Evolutionary conservation across 495 filamentous ascomycete species (phyloP), one percentile per base, ranked within the genome.

Genomic region (Xylaria longipes): DNA sequence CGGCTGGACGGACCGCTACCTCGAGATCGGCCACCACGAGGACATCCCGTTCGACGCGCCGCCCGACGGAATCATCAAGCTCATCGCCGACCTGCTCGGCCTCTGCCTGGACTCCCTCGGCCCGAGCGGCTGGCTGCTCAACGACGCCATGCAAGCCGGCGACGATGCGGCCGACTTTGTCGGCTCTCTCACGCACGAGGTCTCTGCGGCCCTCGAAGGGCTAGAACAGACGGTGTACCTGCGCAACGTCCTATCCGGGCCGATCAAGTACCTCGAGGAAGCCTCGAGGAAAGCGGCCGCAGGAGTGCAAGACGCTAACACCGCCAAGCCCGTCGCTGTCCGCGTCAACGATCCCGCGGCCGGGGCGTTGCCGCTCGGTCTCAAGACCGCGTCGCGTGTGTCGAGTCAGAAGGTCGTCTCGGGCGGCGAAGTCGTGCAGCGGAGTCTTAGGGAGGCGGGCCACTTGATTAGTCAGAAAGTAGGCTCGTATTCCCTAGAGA

Each of bases 51-150:
- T 84, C 1, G 87, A 89, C 77, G 77, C 86, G 63, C 80, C 88
- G 73, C 84, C 84, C 27, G 84, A 88, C 46, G 87, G 82, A 14
- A 88, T 87, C 77, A 87, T 88, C 62, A 80, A 82, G 63, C 83
- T 87, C 50, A 89, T 93, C 68, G 86, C 87, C 39, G 87, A 90
- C 65, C 81, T 97, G 9, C 85, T 97, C 43, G 91, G 88, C 75
- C 89, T 90, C 72, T 90, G 92, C 50, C 85, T 97, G 12, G 94
- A 98, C 81, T 90, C 93, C 12, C 87, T 97, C n/a, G 94, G 94
- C 12, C 85, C 92, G 22, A 90, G 87, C 15, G 93, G 93, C 37
- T 98, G 93, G 92, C 88, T 97, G 64, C 83, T 89, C 8, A 89
- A 89, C 45, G 85, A 87, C 37, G 79, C 85, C 5, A 80, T 85